phyloP scores from a whole-genome alignment of 2,329 filamentous ascomycete genomes.

The Gremmenia infestans region DNA sequence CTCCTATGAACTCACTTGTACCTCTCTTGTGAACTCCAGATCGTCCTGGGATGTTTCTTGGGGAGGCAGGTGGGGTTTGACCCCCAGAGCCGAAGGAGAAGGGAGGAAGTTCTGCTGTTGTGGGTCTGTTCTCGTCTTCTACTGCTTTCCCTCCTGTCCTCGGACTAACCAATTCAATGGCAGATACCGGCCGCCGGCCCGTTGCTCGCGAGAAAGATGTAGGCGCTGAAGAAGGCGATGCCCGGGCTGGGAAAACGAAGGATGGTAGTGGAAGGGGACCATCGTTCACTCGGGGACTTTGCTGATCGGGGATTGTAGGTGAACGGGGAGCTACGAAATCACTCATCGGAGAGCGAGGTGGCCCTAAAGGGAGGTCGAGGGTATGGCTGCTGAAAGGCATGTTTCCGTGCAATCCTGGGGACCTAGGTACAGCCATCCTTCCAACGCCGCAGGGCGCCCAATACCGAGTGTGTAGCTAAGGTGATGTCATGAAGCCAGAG shows the following conservation, averaged over 20 bases:
- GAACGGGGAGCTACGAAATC: slow-evolving; percentile 1
- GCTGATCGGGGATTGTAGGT: slow-evolving; percentile 1
- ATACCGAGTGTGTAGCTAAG: neutral
- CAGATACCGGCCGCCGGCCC: slow-evolving; percentile 48
- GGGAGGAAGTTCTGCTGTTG: slow-evolving; percentile 28
- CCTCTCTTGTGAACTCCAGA: slow-evolving; percentile 64
- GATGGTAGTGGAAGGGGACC: slow-evolving; percentile 55
- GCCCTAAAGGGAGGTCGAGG: neutral
- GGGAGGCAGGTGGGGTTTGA: slow-evolving; percentile 41
- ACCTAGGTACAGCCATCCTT: neutral
- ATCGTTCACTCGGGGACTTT: slow-evolving; percentile 11
- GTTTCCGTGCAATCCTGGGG: neutral
- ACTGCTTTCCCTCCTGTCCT: neutral
- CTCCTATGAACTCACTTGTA: slow-evolving; percentile 81
- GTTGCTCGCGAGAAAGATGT: slow-evolving; percentile 44
- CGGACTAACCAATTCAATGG: slow-evolving; percentile 16
- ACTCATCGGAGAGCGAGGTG: slow-evolving; percentile 3
- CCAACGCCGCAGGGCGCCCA: neutral
- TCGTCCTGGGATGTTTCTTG: slow-evolving; percentile 43
- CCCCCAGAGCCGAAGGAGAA: slow-evolving; percentile 30
- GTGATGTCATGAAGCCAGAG: neutral
- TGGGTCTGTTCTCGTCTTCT: neutral
- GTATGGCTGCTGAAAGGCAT: neutral
- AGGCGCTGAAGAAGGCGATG: slow-evolving; percentile 43
- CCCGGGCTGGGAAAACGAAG: slow-evolving; percentile 55